Conservation (phyloP, 768 basidiomycete species). For the Suillus subluteus region DNA sequence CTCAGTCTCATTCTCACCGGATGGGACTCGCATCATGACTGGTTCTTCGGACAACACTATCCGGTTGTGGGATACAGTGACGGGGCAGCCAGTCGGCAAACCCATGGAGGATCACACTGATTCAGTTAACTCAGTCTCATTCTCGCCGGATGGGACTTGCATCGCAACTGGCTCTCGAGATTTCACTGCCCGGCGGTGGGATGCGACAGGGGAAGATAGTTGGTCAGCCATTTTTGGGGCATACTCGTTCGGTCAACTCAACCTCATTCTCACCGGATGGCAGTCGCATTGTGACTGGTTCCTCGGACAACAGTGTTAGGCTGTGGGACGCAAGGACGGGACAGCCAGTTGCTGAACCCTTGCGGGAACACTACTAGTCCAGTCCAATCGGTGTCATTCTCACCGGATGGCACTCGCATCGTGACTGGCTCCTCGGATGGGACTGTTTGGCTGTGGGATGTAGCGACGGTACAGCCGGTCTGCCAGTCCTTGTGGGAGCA, state of each 20-base stretch:
- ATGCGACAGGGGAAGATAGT: constrained; percentile 12
- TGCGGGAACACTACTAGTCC: constrained; percentile 13
- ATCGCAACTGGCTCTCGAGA: constrained; percentile 15
- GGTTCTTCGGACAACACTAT: constrained; percentile 24
- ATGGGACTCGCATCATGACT: constrained; percentile 21
- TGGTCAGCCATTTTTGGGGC: constrained; percentile 12
- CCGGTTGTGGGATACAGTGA: constrained; percentile 23
- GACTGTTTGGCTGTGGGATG: constrained; percentile 17
- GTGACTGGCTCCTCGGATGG: constrained; percentile 13
- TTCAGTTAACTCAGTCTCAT: constrained; percentile 12
- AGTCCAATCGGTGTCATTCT: constrained; percentile 17
- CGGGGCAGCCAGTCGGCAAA: background rate
- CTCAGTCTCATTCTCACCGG: constrained; percentile 10
- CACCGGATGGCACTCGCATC: constrained; percentile 17
- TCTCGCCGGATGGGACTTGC: constrained; percentile 15
- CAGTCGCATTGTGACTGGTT: constrained; percentile 14
- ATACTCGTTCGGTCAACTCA: constrained; percentile 12
- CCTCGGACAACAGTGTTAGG: background rate
- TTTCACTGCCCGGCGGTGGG: constrained; percentile 17
- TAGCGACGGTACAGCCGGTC: background rate
- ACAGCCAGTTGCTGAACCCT: background rate
- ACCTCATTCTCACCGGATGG: constrained; percentile 22
- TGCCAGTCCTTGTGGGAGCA: constrained; percentile 18
- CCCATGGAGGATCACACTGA: constrained; percentile 11
- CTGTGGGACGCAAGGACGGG: constrained; percentile 2